Conservation (phyloP, 208 protist species). For the Porcisia hertigi region DNA sequence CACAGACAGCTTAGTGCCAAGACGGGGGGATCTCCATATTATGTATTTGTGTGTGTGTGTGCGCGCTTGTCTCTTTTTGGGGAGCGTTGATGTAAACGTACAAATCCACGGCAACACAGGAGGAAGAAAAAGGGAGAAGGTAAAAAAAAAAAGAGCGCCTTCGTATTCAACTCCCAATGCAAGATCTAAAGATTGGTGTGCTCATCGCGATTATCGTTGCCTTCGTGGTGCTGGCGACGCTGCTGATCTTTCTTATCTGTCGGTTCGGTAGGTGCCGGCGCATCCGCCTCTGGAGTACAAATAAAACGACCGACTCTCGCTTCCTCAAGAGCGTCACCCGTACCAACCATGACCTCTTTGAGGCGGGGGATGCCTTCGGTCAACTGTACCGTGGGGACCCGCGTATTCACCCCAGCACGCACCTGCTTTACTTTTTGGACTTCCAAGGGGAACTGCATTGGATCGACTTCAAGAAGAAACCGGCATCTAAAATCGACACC, state of each 20-base stretch:
- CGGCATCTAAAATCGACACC: constrained; percentile 5
- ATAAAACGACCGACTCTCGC: not conserved
- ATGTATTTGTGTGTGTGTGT: not conserved
- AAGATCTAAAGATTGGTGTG: constrained; percentile 53
- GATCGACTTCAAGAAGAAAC: constrained; percentile 42
- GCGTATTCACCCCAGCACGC: constrained; percentile 18
- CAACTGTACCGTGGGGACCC: constrained; percentile 28
- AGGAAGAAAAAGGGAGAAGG: not conserved
- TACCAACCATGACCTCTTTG: not conserved
- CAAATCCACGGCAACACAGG: too few species aligned
- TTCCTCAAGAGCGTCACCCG: constrained; percentile 8
- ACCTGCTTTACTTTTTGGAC: constrained; percentile 62
- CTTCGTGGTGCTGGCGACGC: constrained; percentile 36
- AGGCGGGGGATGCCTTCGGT: constrained; percentile 13
- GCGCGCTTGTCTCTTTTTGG: not conserved
- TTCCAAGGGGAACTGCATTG: constrained; percentile 30
- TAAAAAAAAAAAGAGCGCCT: not conserved
- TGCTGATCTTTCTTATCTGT: constrained; percentile 50
- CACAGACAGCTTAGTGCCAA: too few species aligned
- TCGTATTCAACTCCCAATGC: constrained; percentile 26
- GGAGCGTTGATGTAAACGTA: too few species aligned
- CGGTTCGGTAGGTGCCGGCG: constrained; percentile 14
- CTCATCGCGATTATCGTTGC: constrained; percentile 62
- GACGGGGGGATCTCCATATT: too few species aligned
- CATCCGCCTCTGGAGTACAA: not conserved